Evolutionary conservation across 257 asterid species (phyloP).

Genomic region (Dorcoceras hygrometricum): DNA sequence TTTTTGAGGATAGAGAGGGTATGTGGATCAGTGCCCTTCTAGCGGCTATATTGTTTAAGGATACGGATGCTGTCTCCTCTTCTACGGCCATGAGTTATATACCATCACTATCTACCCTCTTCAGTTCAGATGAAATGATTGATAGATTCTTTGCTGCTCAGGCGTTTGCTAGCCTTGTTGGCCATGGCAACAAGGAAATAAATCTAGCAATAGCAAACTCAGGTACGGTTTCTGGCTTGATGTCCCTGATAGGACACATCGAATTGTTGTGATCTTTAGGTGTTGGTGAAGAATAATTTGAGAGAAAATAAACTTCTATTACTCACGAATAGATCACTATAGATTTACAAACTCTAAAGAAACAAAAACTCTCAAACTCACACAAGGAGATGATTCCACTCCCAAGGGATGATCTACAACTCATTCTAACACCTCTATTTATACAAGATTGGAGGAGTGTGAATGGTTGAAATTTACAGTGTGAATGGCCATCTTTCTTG

Average conservation of each 20-base stretch:
- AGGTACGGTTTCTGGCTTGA: slow-evolving; percentile 65
- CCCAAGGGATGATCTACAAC: too few species aligned
- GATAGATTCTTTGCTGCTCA: slow-evolving; percentile 81
- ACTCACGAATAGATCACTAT: too few species aligned
- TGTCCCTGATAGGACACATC: slow-evolving; percentile 58
- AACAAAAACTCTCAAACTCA: too few species aligned
- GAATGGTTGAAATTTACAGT: too few species aligned
- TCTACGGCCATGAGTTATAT: slow-evolving; percentile 54
- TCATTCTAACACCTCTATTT: too few species aligned
- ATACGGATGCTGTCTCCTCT: slow-evolving; percentile 47
- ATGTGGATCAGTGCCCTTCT: slow-evolving; percentile 78
- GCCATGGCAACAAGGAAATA: slow-evolving; percentile 55
- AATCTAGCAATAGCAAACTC: slow-evolving; percentile 72
- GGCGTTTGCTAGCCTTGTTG: slow-evolving; percentile 74
- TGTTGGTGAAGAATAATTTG: too few species aligned
- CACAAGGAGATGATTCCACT: too few species aligned
- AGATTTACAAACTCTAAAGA: too few species aligned
- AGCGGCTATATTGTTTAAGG: slow-evolving; percentile 74
- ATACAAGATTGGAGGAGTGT: too few species aligned
- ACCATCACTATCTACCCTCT: slow-evolving; percentile 48
- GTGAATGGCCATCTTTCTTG: too few species aligned
- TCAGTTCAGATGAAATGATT: slow-evolving; percentile 65
- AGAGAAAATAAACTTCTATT: too few species aligned
- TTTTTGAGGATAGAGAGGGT: slow-evolving; percentile 70
- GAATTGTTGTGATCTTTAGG: too few species aligned